Percentiles rank a stretch among this genome's conserved stretches.
These are phyloP conservation scores for Solanum dulcamara DNA, from an alignment of 257 asterid genomes.

Conservation along the genomic window DNA sequence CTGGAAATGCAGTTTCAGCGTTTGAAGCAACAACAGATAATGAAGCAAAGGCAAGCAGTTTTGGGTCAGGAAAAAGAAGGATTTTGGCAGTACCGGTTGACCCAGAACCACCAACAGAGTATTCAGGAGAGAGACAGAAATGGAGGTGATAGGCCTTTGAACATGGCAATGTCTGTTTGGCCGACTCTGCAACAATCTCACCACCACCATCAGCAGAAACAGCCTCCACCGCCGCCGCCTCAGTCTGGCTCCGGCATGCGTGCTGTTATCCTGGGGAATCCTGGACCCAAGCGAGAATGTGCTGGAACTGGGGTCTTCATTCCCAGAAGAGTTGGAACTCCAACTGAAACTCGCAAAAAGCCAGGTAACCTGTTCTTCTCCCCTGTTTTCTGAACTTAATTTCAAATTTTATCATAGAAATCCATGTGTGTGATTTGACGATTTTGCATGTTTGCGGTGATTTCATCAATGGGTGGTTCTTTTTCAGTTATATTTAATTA, in stretches of 20 bases:
- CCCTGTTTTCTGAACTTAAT: not conserved
- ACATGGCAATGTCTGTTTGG: constrained; percentile 33
- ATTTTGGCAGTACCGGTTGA: constrained; percentile 15
- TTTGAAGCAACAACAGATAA: constrained; percentile 25
- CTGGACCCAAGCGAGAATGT: constrained; percentile 36
- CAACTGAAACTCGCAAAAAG: constrained; percentile 28
- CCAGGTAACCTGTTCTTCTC: constrained; percentile 16
- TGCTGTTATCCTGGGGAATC: constrained; percentile 28
- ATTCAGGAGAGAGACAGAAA: constrained; percentile 11
- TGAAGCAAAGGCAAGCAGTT: constrained; percentile 9
- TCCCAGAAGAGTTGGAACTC: constrained; percentile 39
- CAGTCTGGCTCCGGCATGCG: constrained; percentile 29
- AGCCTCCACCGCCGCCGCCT: not conserved
- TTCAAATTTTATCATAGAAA: not conserved
- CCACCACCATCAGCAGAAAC: constrained; percentile 3
- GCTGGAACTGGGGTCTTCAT: constrained; percentile 79
- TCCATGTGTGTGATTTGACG: too few relatives aligned
- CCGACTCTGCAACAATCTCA: constrained; percentile 35
- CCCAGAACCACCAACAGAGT: constrained; percentile 9
- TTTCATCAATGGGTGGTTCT: not conserved
- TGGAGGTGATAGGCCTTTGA: constrained; percentile 7
- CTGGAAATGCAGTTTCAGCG: constrained; percentile 21
- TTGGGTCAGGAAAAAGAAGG: not conserved
- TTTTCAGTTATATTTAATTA: not conserved
- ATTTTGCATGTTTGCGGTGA: not conserved